Base-by-base conservation (phyloP, 2,329 filamentous ascomycete species). In the Saccharata proteae region DNA sequence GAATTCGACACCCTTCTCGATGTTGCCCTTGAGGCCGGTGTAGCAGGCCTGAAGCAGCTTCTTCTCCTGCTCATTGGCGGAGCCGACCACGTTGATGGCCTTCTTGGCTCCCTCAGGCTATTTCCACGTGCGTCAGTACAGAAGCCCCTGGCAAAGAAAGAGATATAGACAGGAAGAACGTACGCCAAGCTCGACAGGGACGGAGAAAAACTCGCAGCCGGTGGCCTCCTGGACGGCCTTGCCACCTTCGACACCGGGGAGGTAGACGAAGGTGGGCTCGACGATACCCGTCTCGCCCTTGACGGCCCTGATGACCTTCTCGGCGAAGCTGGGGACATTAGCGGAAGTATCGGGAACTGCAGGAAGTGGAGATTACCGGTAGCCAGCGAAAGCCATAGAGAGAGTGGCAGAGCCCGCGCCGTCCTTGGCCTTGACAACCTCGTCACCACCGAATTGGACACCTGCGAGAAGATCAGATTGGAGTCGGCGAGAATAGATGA, bases 401-500 rank as follows among this genome's bases (percentile, higher is more conserved):
- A 96, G 81, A 43, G 88, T 96, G 58, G 88, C 88, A 47, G 85
- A 94, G 51, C 88, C 88, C 53, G 86, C 85, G 63, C 88, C 90
- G 58, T 88, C 86, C 81, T 96, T 96, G 65, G 88, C 90, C 77
- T 94, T 75, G 67, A 96, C 88, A 47, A 96, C 88, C 77, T 96
- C 88, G 61, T 96, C 88, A 71, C 88, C 88, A 62, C 90, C 88
- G 61, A 96, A 96, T 70, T 96, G 88, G 54, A 96, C 90, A 60
- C 90, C n/a, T n/a, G n/a, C n/a, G n/a, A n/a, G n/a, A n/a, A n/a
- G n/a, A n/a, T n/a, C n/a, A n/a, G n/a, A n/a, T n/a, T n/a, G n/a
- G n/a, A n/a, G n/a, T n/a, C n/a, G n/a, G n/a, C n/a, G n/a, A n/a
- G n/a, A n/a, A n/a, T n/a, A n/a, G n/a, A n/a, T n/a, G n/a, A n/a